Base-by-base conservation (phyloP, 2,329 filamentous ascomycete genomes). In the Pseudocercospora fuligena region DNA sequence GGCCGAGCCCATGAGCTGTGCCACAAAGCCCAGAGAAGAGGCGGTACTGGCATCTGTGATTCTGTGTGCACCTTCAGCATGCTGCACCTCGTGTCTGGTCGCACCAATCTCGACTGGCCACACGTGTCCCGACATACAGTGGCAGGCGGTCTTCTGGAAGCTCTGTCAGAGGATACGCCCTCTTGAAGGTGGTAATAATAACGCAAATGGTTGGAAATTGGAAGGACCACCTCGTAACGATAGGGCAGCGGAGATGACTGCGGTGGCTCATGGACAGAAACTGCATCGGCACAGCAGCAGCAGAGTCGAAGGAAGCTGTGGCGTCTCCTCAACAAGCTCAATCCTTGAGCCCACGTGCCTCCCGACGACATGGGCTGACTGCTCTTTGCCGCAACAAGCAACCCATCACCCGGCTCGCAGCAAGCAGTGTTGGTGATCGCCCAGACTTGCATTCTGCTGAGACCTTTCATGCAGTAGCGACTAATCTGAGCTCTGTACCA, bases 331-430 rank as follows among this genome's bases (percentile, higher is more conserved):
- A 8, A 47, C 63, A 65, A 54, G 66, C 53, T 60, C 63, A 16
- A 14, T 27, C 63, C 63, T 61, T 65, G 66, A 56, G 36, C 25
- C 64, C 66, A 68, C 66, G 66, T 65, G 66, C 62, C 27, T 27
- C 51, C 65, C 57, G 40, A 51, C 36, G 64, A 60, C 19, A 43
- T 47, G 49, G 49, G 33, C 46, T 54, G 16, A 19, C 11, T 31
- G 36, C 27, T 67, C 51, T 54, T 27, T 64, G 57, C 61, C 65
- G 31, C 65, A 64, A 64, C 51, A 36, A 64, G 58, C 63, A 59
- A 53, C 36, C 33, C 25, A 53, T 31, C 60, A 62, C 23, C 61
- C 23, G 21, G 19, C 31, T n/a, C 49, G 54, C 64, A 57, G 33
- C 60, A 5, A 29, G 60, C 63, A 65, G 59, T 43, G 51, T 57